Evolutionary conservation across 371 early-diverging fungal genomes (phyloP).

Genomic region (Funneliformis caledonium): DNA sequence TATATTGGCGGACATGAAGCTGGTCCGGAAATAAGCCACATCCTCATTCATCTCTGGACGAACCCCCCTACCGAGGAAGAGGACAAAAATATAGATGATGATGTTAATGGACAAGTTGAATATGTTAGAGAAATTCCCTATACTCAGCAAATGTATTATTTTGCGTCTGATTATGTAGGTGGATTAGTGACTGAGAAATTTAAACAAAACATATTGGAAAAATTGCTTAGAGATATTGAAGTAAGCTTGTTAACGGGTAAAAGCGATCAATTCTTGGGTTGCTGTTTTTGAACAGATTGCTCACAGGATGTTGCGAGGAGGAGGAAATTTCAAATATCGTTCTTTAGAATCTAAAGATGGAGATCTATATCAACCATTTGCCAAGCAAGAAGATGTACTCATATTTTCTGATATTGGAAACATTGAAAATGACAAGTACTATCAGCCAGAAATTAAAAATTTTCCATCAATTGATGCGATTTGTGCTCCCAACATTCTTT

Average conservation of each 20-base stretch:
- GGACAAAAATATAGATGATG: neutral
- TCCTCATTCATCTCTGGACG: neutral
- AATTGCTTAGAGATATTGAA: neutral
- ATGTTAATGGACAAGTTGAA: neutral
- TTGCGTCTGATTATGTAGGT: slow-evolving; percentile 28
- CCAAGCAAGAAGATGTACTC: no score
- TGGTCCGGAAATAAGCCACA: neutral
- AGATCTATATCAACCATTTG: neutral
- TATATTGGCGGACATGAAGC: neutral
- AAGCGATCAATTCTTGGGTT: neutral
- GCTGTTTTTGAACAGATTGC: slow-evolving; percentile 2
- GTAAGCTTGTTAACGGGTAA: no score
- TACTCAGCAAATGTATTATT: neutral
- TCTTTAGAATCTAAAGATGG: neutral
- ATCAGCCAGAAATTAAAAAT: neutral
- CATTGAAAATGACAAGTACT: neutral
- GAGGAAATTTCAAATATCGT: slow-evolving; percentile 13
- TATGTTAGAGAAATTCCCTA: neutral
- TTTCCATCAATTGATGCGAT: slow-evolving; percentile 12
- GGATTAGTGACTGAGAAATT: neutral
- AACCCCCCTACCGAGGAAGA: neutral
- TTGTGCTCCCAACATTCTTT: neutral
- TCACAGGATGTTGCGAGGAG: neutral
- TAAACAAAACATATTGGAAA: neutral
- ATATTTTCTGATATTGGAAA: neutral